Conservation (phyloP, 805 yeast genomes). For the Candida easanensis region DNA sequence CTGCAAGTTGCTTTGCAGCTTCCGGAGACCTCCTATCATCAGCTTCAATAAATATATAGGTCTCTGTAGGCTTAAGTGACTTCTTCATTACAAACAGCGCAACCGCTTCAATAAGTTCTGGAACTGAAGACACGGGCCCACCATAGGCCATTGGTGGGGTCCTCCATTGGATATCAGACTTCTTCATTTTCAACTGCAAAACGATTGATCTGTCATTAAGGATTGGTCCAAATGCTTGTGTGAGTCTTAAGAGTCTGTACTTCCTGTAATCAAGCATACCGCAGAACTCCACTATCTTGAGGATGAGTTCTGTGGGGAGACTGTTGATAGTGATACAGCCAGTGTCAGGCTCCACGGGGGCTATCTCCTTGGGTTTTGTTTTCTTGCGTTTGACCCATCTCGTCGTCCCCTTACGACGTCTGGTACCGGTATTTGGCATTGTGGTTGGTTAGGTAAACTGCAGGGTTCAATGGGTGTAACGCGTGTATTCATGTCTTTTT, state of each 20-base stretch:
- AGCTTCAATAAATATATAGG: background rate
- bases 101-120: no score
- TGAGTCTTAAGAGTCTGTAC: conserved; percentile 9
- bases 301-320: conserved; percentile 12
- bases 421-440: no score
- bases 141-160: no score
- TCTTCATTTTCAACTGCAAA: background rate
- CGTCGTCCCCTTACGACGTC: background rate
- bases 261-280: conserved; percentile 4
- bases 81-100: no score
- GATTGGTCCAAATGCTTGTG: background rate
- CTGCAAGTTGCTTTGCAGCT: background rate
- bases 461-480: no score
- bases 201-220: conserved; percentile 6
- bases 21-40: background rate
- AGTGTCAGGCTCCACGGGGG: background rate
- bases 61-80: background rate
- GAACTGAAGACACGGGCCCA: no score
- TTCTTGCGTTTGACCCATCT: no score
- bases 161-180: no score
- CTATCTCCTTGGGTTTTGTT: no score
- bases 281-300: background rate
- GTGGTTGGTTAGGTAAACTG: no score
- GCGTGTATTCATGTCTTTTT: no score
- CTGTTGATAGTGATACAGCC: background rate